These are phyloP conservation scores for Harringtonia aguacate DNA, from an alignment of 2,329 filamentous ascomycete genomes.

Conservation along the genomic window DNA sequence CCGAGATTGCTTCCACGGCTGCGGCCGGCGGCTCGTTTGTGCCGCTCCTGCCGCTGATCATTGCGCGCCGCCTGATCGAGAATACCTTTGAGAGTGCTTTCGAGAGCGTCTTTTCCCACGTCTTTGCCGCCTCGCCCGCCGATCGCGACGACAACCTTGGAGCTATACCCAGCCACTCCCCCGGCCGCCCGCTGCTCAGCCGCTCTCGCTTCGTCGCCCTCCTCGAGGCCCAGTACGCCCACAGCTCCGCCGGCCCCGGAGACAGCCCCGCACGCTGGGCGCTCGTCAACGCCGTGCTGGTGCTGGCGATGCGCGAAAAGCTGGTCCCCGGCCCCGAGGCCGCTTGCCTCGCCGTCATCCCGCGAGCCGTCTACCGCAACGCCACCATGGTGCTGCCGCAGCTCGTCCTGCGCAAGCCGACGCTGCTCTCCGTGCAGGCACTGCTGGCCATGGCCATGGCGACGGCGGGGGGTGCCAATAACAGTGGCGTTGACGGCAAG, in stretches of 20 bases:
- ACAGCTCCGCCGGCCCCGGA: background rate
- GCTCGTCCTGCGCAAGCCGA: background rate
- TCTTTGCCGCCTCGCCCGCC: too few species aligned
- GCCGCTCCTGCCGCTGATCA: background rate
- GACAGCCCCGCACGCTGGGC: background rate
- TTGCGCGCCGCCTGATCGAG: background rate
- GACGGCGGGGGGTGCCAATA: too few species aligned
- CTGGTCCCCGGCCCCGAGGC: background rate
- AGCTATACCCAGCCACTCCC: too few species aligned
- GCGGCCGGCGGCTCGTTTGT: background rate
- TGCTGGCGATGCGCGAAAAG: background rate
- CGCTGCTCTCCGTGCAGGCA: background rate
- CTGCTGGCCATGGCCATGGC: conserved; percentile 4
- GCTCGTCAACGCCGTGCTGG: background rate
- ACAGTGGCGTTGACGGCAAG: too few species aligned
- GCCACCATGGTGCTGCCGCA: background rate
- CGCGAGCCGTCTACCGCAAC: background rate
- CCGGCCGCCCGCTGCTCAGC: background rate
- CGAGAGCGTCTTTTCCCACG: too few species aligned
- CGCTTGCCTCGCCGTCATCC: background rate
- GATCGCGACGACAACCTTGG: too few species aligned
- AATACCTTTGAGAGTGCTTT: background rate
- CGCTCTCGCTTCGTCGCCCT: background rate
- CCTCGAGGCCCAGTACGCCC: background rate
- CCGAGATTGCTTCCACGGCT: background rate